Percentiles rank a stretch among this genome's conserved stretches.
Evolutionary conservation across 495 filamentous ascomycete genomes (phyloP).

Genomic region (Pyronema domesticum): DNA sequence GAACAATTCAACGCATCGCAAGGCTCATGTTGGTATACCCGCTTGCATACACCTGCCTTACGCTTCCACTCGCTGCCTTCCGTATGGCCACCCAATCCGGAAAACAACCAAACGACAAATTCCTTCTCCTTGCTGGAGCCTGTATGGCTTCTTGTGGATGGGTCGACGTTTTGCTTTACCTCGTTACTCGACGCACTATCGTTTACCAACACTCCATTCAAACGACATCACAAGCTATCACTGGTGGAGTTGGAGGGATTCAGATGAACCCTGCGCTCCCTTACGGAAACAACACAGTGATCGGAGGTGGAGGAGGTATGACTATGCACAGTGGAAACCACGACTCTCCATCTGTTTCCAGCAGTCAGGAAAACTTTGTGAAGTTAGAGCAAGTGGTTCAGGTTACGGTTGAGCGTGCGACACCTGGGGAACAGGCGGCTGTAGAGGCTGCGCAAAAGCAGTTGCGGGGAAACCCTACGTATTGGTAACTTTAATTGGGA

Average conservation of each 20-base stretch:
- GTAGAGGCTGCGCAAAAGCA: too few relatives aligned
- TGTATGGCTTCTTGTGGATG: conserved; percentile 58
- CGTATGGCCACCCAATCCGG: conserved; percentile 3
- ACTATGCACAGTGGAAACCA: not conserved
- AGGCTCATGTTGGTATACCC: conserved; percentile 2
- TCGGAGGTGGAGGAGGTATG: not conserved
- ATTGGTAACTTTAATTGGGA: too few relatives aligned
- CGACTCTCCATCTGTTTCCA: not conserved
- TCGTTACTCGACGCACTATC: conserved; percentile 43
- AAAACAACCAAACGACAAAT: conserved; percentile 33
- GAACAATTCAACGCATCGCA: conserved; percentile 1
- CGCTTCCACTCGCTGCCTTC: conserved; percentile 3
- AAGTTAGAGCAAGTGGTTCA: conserved; percentile 4
- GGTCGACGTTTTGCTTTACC: conserved; percentile 56
- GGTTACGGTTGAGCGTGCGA: conserved; percentile 1
- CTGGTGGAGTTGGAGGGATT: not conserved
- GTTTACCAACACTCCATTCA: conserved; percentile 21
- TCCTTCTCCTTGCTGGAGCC: conserved; percentile 52
- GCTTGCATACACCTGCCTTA: conserved; percentile 3
- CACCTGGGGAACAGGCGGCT: too few relatives aligned
- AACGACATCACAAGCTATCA: not conserved
- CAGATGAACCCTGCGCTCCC: not conserved
- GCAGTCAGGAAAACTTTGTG: not conserved
- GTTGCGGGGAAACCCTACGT: too few relatives aligned
- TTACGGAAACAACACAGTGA: not conserved